Evolutionary conservation across 495 filamentous ascomycete genomes (phyloP).

Genomic region (Podospora anserina): DNA sequence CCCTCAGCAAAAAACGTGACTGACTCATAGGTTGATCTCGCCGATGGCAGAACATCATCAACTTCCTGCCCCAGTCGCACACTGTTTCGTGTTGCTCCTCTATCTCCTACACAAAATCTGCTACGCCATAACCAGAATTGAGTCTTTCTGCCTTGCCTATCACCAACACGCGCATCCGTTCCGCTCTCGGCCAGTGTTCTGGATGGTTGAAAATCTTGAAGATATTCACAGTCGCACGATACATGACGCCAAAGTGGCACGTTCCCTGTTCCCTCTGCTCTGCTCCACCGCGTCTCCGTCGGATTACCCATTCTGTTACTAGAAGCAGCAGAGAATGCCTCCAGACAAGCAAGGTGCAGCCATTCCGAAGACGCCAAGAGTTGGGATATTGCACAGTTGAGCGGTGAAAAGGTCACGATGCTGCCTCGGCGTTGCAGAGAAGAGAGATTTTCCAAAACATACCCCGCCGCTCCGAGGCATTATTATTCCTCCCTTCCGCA

Average conservation of each 20-base stretch:
- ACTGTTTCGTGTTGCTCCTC: neutral
- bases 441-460: neutral
- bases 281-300: constrained; percentile 6
- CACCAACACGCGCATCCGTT: neutral
- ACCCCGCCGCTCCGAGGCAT: constrained; percentile 2
- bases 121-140: neutral
- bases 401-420: neutral
- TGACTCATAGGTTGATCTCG: neutral
- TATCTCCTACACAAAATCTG: neutral
- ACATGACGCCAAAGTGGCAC: constrained; percentile 1
- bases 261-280: neutral
- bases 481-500: constrained; percentile 2
- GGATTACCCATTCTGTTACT: constrained; percentile 1
- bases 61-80: neutral
- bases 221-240: constrained; percentile 2
- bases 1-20: neutral
- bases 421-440: constrained; percentile 4
- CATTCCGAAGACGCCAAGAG: constrained; percentile 1
- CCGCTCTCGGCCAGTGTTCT: neutral
- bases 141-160: neutral
- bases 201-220: neutral
- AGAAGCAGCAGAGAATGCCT: neutral
- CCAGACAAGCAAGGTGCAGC: neutral
- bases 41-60: neutral
- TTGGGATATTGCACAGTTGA: neutral